Evolutionary conservation across 371 early-diverging fungal species (phyloP).

Genomic region (Nematocida displodere): DNA sequence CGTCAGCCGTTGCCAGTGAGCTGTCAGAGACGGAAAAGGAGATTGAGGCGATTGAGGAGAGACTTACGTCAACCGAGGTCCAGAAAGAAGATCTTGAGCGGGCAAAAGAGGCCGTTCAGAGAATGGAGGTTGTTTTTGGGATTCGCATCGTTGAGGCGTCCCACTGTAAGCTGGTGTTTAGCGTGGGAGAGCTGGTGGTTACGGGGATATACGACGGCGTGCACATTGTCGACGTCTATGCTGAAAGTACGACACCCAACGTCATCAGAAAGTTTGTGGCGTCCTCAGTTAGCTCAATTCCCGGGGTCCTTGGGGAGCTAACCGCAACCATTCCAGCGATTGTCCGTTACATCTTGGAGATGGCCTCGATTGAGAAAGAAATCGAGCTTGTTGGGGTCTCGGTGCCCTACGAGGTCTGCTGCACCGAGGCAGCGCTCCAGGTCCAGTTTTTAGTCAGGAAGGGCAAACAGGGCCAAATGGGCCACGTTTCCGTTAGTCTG

Average conservation of each 20-base stretch:
- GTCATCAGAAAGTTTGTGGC: conserved; percentile 23
- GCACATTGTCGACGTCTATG: conserved; percentile 27
- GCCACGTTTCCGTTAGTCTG: conserved; percentile 10
- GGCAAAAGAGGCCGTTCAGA: conserved; percentile 11
- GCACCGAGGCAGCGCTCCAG: not conserved
- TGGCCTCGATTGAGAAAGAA: conserved; percentile 46
- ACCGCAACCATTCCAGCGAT: conserved; percentile 14
- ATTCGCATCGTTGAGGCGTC: conserved; percentile 28
- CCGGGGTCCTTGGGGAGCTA: not conserved
- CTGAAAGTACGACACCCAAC: conserved; percentile 1
- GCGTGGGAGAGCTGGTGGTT: conserved; percentile 10
- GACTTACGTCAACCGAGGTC: conserved; percentile 20
- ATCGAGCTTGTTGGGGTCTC: conserved; percentile 21
- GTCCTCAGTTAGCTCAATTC: not conserved
- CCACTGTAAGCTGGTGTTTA: conserved; percentile 14
- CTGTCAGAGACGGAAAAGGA: not conserved
- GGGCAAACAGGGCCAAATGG: conserved; percentile 38
- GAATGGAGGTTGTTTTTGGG: conserved; percentile 36
- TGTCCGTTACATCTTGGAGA: conserved; percentile 24
- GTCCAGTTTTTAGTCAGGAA: conserved; percentile 20
- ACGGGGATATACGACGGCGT: conserved; percentile 47
- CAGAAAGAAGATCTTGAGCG: conserved; percentile 33
- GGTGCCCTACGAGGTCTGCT: conserved; percentile 17
- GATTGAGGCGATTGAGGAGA: not conserved
- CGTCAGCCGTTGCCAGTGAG: no score